A percentile compares a stretch with the other conserved stretches of the same genome.
These are phyloP conservation scores for Malania oleifera DNA, from an alignment of 164 flowering plant genomes.

Conservation along the genomic window DNA sequence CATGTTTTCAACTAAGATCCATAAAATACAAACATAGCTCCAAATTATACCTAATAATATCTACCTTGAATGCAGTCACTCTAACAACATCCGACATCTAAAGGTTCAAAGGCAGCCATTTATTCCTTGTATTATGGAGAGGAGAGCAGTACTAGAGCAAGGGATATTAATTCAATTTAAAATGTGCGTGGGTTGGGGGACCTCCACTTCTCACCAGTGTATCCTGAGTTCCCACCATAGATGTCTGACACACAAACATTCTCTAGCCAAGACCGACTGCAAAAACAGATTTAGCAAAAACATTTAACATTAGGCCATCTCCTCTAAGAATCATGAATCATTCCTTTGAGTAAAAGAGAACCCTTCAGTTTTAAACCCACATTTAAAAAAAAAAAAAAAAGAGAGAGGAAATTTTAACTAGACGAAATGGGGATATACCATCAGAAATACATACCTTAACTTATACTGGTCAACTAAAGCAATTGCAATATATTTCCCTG, in stretches of 20 bases:
- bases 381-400: background rate
- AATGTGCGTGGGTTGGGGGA: too few species aligned
- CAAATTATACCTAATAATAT: too few species aligned
- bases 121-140: too few species aligned
- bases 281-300: slow-evolving; percentile 7
- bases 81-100: too few species aligned
- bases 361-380: background rate
- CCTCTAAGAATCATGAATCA: too few species aligned
- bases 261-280: slow-evolving; percentile 54
- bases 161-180: too few species aligned
- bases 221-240: slow-evolving; percentile 35
- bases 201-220: slow-evolving; percentile 64
- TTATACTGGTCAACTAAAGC: slow-evolving; percentile 89
- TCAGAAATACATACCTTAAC: slow-evolving; percentile 40
- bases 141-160: too few species aligned
- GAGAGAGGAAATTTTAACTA: background rate
- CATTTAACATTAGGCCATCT: slow-evolving; percentile 2
- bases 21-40: too few species aligned
- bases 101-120: too few species aligned
- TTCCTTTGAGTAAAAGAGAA: background rate
- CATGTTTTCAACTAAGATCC: too few species aligned
- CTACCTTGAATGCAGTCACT: too few species aligned
- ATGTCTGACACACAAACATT: slow-evolving; percentile 49
- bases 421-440: background rate
- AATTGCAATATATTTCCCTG: slow-evolving; percentile 78